Conservation (phyloP, 2,329 filamentous ascomycete species). For the Coniochaeta prunicola region DNA sequence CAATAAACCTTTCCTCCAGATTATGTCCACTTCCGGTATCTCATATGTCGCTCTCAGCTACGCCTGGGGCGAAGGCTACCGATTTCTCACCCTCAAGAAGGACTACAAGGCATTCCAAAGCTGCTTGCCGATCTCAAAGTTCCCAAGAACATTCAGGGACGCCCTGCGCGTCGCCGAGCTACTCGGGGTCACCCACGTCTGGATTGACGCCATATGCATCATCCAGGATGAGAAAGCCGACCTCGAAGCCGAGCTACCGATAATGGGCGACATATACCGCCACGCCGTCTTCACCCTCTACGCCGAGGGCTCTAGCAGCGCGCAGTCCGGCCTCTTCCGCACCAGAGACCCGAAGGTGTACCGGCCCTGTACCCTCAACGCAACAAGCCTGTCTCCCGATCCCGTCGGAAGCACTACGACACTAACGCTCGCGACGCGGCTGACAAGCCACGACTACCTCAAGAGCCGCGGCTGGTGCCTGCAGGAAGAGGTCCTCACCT, state of each 20-base stretch:
- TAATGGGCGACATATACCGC: conserved; percentile 15
- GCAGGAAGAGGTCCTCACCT: conserved; percentile 16
- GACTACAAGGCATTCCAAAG: conserved; percentile 1
- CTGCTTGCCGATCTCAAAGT: neutral
- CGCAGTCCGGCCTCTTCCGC: conserved; percentile 11
- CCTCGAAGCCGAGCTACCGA: conserved; percentile 2
- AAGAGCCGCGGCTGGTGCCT: conserved; percentile 14
- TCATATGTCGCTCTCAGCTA: conserved; percentile 12
- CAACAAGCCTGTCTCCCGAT: neutral
- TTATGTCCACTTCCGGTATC: neutral
- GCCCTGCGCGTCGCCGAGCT: conserved; percentile 6
- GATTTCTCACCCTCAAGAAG: conserved; percentile 2
- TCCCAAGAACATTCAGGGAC: conserved; percentile 10
- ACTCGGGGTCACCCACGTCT: conserved; percentile 8
- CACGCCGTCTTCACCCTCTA: conserved; percentile 9
- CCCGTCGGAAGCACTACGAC: neutral
- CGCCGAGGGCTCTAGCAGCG: conserved; percentile 9
- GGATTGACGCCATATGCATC: conserved; percentile 20
- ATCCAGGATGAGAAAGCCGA: conserved; percentile 13
- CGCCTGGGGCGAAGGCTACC: conserved; percentile 7
- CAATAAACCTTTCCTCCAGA: neutral
- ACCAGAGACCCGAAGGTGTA: conserved; percentile 4
- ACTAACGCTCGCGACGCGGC: conserved; percentile 6
- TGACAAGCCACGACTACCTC: conserved; percentile 9
- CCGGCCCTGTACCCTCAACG: conserved; percentile 5